phyloP scores from a whole-genome alignment of 345 rosid species.

The Heritiera littoralis region DNA sequence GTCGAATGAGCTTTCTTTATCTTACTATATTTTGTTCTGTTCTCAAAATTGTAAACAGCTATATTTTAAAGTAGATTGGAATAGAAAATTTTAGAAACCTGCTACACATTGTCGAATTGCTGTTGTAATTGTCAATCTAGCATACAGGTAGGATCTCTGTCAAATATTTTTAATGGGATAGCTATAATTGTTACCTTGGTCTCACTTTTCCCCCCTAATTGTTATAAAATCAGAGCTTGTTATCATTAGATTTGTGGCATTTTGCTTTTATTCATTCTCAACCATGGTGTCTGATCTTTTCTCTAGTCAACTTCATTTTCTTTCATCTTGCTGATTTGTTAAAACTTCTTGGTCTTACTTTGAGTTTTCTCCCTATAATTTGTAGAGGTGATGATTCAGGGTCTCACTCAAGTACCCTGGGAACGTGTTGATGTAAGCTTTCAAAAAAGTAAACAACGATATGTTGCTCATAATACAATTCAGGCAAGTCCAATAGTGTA shows the following conservation, averaged over 20 bases:
- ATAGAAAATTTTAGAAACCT: neutral
- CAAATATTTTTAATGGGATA: neutral
- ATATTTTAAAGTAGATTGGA: neutral
- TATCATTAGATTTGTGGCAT: neutral
- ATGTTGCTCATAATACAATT: constrained; percentile 79
- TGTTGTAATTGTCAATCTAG: neutral
- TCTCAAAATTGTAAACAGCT: neutral
- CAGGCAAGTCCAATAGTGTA: constrained; percentile 56
- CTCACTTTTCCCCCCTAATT: neutral
- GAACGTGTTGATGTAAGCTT: constrained; percentile 94
- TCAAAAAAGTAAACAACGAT: constrained; percentile 77
- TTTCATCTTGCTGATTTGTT: neutral
- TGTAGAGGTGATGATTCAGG: constrained; percentile 85
- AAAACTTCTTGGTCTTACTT: constrained; percentile 5
- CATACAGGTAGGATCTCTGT: neutral
- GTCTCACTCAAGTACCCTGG: constrained; percentile 80
- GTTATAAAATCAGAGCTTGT: neutral
- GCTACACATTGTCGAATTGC: neutral
- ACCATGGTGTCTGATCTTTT: neutral
- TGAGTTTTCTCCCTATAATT: neutral
- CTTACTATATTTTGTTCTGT: neutral
- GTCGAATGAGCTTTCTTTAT: neutral
- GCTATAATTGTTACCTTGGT: neutral
- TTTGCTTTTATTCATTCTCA: neutral
- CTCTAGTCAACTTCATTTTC: neutral